These are phyloP conservation scores for Diutina catenulata DNA, from an alignment of 1,139 yeast species.

Conservation along the genomic window DNA sequence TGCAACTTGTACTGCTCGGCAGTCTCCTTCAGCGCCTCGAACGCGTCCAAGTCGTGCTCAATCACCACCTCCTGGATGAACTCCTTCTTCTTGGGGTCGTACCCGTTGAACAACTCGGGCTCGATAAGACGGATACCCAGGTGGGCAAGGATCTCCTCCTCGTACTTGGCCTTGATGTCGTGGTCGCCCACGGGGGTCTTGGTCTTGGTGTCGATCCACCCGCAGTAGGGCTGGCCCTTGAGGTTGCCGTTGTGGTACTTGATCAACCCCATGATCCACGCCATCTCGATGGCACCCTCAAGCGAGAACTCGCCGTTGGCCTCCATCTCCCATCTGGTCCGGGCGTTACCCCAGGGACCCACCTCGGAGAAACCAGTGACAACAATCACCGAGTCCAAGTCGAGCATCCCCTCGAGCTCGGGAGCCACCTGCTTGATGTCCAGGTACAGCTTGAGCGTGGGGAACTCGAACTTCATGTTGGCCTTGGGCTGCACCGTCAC, in stretches of 20 bases:
- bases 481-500: slow-evolving; percentile 83
- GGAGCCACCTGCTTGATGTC: slow-evolving; percentile 62
- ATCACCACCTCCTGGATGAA: slow-evolving; percentile 90
- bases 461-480: slow-evolving; percentile 90
- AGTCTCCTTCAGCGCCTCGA: slow-evolving; percentile 89
- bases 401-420: slow-evolving; percentile 82
- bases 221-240: slow-evolving; percentile 75
- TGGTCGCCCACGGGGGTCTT: slow-evolving; percentile 88
- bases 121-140: slow-evolving; percentile 94
- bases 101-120: slow-evolving; percentile 88
- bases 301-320: slow-evolving; percentile 90
- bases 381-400: slow-evolving; percentile 82
- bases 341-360: slow-evolving; percentile 98
- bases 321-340: slow-evolving; percentile 99
- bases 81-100: slow-evolving; percentile 88
- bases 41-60: slow-evolving; percentile 92
- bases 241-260: slow-evolving; percentile 87
- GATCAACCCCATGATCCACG: slow-evolving; percentile 98
- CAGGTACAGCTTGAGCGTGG: slow-evolving; percentile 65
- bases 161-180: slow-evolving; percentile 87
- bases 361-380: slow-evolving; percentile 97
- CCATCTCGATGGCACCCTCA: slow-evolving; percentile 98
- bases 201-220: slow-evolving; percentile 96
- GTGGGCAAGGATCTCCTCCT: slow-evolving; percentile 77
- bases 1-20: slow-evolving; percentile 90